Conservation (phyloP, 1,284 basidiomycete genomes). For the Paramarasmius palmivorus region DNA sequence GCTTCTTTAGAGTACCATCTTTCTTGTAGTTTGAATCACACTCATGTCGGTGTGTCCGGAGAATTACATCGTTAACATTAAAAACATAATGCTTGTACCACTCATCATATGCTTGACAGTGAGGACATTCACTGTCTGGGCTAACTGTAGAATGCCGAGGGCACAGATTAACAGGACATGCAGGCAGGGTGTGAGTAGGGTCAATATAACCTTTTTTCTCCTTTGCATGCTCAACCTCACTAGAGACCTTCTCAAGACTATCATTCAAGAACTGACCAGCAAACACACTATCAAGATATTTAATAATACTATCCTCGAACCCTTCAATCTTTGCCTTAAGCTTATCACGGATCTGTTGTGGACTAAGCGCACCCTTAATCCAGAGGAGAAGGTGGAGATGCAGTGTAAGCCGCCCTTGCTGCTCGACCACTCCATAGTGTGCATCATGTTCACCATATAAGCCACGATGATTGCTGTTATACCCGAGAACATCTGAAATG, state of each 20-base stretch:
- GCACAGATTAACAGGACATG: constrained; percentile 9
- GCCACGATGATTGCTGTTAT: constrained; percentile 13
- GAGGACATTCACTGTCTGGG: neutral
- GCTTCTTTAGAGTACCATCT: no score
- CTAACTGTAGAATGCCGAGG: neutral
- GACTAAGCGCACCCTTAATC: constrained; percentile 24
- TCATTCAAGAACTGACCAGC: no score
- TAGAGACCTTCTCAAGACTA: constrained; percentile 4
- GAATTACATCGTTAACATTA: constrained; percentile 21
- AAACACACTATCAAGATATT: no score
- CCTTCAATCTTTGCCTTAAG: constrained; percentile 18
- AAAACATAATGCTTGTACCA: constrained; percentile 8
- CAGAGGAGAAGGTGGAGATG: constrained; percentile 33
- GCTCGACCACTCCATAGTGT: constrained; percentile 37
- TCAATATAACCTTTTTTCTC: constrained; percentile 1
- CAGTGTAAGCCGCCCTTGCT: constrained; percentile 32
- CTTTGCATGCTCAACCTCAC: neutral
- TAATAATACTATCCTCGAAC: no score
- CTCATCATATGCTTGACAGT: neutral
- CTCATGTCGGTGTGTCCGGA: no score
- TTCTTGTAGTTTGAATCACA: no score
- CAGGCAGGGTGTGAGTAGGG: constrained; percentile 12
- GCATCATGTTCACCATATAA: constrained; percentile 26
- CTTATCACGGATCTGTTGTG: constrained; percentile 25
- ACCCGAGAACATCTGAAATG: constrained; percentile 23